These are phyloP conservation scores for Cymbopogon citratus DNA, from an alignment of 176 grass and related monocot genomes.

Conservation along the genomic window DNA sequence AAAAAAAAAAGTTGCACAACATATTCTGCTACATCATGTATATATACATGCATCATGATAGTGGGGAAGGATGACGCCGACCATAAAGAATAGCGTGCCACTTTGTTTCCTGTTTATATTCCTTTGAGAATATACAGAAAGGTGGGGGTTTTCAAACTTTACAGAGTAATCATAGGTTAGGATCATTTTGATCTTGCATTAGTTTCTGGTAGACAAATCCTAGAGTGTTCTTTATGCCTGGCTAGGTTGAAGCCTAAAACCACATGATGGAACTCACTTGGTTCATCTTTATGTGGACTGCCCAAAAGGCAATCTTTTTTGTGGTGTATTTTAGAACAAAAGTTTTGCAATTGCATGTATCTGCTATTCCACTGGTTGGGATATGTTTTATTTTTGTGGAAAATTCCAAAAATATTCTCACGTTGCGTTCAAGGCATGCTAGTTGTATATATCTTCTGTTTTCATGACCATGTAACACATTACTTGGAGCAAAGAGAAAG, in stretches of 20 bases:
- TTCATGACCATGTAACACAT: neutral
- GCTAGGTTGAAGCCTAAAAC: constrained; percentile 36
- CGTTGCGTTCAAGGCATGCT: neutral
- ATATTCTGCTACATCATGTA: neutral
- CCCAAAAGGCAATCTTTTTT: neutral
- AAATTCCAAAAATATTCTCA: neutral
- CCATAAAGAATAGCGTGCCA: constrained; percentile 21
- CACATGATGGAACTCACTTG: constrained; percentile 13
- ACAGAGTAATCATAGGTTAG: constrained; percentile 35
- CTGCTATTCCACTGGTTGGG: neutral
- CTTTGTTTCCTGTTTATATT: constrained; percentile 26
- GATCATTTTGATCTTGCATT: constrained; percentile 38
- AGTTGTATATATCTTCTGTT: neutral
- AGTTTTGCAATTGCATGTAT: neutral
- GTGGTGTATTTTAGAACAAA: neutral
- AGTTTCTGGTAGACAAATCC: constrained; percentile 37
- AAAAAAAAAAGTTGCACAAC: constrained; percentile 14
- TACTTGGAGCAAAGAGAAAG: neutral
- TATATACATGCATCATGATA: constrained; percentile 15
- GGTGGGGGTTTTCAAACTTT: constrained; percentile 27
- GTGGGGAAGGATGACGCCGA: constrained; percentile 19
- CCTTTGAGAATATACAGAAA: constrained; percentile 41
- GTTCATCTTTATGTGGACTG: constrained; percentile 6
- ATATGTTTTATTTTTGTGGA: neutral
- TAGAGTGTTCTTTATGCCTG: constrained; percentile 24